phyloP scores from a whole-genome alignment of 768 basidiomycete species.

The Trametes cingulata region DNA sequence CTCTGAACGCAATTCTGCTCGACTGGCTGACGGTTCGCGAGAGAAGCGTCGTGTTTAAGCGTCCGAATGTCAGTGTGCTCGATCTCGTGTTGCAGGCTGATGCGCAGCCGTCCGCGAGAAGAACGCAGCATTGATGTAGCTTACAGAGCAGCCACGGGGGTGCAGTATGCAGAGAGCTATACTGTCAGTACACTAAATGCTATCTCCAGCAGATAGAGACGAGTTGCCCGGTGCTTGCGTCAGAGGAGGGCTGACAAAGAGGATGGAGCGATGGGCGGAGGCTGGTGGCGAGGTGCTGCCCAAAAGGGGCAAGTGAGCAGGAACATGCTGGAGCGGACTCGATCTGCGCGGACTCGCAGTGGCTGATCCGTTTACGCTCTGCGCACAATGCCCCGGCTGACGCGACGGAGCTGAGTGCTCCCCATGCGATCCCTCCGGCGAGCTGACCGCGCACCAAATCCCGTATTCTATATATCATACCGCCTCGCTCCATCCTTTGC shows the following conservation, averaged over 20 bases:
- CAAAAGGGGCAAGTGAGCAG: not conserved
- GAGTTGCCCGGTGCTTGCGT: slow-evolving; percentile 1
- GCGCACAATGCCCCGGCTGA: not conserved
- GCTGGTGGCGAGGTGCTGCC: not conserved
- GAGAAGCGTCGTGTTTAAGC: too few species aligned
- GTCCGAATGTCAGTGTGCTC: too few species aligned
- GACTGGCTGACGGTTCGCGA: too few species aligned
- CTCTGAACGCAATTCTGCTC: too few species aligned
- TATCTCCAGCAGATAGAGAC: not conserved
- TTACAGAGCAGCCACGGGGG: too few species aligned
- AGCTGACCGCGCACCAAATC: not conserved
- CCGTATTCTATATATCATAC: not conserved
- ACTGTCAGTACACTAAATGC: too few species aligned
- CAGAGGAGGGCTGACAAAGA: not conserved
- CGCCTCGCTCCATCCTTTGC: not conserved
- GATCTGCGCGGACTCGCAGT: not conserved
- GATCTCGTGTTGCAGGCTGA: too few species aligned
- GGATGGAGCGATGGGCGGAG: slow-evolving; percentile 2
- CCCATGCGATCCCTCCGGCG: not conserved
- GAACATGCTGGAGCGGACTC: slow-evolving; percentile 2
- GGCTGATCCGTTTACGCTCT: not conserved
- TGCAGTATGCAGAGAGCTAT: too few species aligned
- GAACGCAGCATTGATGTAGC: too few species aligned
- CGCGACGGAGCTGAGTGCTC: not conserved
- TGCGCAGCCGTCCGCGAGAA: too few species aligned